phyloP scores from a whole-genome alignment of 2,329 filamentous ascomycete species.

The Dothiorella sarmentorum region DNA sequence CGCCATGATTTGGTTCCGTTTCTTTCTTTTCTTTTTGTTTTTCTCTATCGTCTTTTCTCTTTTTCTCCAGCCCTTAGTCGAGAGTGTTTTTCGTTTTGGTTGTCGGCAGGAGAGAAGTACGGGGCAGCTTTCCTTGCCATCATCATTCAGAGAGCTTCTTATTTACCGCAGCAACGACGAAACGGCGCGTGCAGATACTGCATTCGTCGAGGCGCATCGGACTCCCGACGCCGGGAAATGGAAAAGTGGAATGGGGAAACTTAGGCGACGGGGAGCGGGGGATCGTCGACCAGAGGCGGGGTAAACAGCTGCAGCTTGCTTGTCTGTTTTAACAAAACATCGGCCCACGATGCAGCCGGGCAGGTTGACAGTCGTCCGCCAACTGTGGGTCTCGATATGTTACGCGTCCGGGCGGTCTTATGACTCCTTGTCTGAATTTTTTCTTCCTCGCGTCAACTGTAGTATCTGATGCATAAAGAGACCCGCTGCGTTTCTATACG shows the following conservation, averaged over 20 bases:
- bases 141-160: neutral
- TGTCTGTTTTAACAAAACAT: neutral
- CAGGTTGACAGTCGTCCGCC: neutral
- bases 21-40: neutral
- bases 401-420: neutral
- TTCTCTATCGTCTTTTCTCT: neutral
- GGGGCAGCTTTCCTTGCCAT: no score
- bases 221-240: neutral
- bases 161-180: neutral
- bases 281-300: slow-evolving; percentile 16
- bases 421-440: neutral
- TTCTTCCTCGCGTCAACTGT: neutral
- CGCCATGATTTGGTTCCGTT: neutral
- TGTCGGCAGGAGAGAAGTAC: no score
- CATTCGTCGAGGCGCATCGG: neutral
- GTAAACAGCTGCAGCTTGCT: neutral
- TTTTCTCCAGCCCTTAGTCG: no score
- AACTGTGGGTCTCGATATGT: neutral
- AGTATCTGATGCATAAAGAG: no score
- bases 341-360: neutral
- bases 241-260: neutral
- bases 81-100: neutral
- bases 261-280: neutral
- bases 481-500: no score
- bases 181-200: neutral